phyloP scores from a whole-genome alignment of 2,329 filamentous ascomycete genomes.

The Cercospora janseana region DNA sequence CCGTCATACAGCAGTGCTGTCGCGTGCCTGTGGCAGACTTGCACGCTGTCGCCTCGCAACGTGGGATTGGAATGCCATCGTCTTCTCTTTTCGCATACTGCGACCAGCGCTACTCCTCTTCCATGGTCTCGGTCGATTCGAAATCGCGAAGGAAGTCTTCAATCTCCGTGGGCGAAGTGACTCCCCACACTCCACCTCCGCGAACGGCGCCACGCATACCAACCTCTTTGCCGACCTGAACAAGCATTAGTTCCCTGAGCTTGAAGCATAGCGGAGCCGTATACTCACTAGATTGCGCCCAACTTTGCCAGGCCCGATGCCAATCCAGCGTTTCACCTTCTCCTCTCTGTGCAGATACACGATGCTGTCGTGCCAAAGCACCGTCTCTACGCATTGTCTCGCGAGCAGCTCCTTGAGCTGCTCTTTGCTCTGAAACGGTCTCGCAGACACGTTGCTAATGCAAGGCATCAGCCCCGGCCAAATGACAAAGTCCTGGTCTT shows the following conservation, averaged over 20 bases:
- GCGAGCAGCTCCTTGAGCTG: constrained; percentile 78
- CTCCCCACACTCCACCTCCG: constrained; percentile 81
- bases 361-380: constrained; percentile 92
- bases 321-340: constrained; percentile 80
- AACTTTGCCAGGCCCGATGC: constrained; percentile 90
- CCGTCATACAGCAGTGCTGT: too few relatives aligned
- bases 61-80: too few relatives aligned
- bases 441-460: constrained; percentile 80
- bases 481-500: constrained; percentile 64
- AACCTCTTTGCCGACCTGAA: constrained; percentile 72
- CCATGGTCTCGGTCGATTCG: constrained; percentile 46
- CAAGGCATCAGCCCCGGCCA: constrained; percentile 76
- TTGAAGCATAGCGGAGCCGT: background rate
- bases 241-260: background rate
- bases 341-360: constrained; percentile 81
- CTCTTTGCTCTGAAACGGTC: constrained; percentile 70
- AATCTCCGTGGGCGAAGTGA: constrained; percentile 68
- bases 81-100: too few relatives aligned
- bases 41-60: too few relatives aligned
- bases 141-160: constrained; percentile 48
- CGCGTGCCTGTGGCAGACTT: too few relatives aligned
- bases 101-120: constrained; percentile 36
- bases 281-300: constrained; percentile 74
- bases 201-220: constrained; percentile 69
- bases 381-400: constrained; percentile 83